Conservation (phyloP, 805 yeast species). For the Zygosaccharomyces lentus region DNA sequence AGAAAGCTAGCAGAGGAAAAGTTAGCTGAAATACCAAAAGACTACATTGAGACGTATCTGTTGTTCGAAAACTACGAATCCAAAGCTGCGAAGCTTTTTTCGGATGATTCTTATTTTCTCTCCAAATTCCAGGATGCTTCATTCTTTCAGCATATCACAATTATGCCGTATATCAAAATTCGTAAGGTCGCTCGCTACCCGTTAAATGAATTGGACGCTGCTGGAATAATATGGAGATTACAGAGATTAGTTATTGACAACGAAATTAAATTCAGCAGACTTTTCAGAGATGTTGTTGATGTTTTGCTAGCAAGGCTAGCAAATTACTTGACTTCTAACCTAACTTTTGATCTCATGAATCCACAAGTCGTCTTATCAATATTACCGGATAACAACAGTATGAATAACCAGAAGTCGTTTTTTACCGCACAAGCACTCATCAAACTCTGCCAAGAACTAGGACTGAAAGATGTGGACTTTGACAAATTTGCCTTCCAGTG, state of each 20-base stretch:
- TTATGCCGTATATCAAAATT: constrained; percentile 32
- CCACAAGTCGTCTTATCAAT: constrained; percentile 5
- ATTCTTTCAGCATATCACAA: constrained; percentile 37
- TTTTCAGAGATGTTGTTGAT: constrained; percentile 31
- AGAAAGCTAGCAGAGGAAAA: constrained; percentile 5
- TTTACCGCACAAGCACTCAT: constrained; percentile 35
- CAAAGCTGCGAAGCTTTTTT: constrained; percentile 7
- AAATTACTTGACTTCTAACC: constrained; percentile 31
- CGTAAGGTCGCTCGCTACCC: constrained; percentile 37
- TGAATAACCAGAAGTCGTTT: constrained; percentile 11
- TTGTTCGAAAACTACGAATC: constrained; percentile 22
- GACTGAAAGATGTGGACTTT: constrained; percentile 5
- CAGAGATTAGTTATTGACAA: constrained; percentile 30
- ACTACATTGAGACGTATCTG: constrained; percentile 16
- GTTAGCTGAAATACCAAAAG: constrained; percentile 12
- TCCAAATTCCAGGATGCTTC: constrained; percentile 20
- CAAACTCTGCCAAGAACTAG: constrained; percentile 37
- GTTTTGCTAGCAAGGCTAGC: constrained; percentile 45
- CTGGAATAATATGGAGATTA: constrained; percentile 43
- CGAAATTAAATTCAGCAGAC: constrained; percentile 17
- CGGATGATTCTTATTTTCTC: constrained; percentile 18
- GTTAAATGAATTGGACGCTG: constrained; percentile 44
- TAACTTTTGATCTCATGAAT: constrained; percentile 4
- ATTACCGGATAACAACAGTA: constrained; percentile 2
- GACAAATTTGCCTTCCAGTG: constrained; percentile 7